phyloP scores from a whole-genome alignment of 768 basidiomycete genomes.

The Xanthoconium stramineum region DNA sequence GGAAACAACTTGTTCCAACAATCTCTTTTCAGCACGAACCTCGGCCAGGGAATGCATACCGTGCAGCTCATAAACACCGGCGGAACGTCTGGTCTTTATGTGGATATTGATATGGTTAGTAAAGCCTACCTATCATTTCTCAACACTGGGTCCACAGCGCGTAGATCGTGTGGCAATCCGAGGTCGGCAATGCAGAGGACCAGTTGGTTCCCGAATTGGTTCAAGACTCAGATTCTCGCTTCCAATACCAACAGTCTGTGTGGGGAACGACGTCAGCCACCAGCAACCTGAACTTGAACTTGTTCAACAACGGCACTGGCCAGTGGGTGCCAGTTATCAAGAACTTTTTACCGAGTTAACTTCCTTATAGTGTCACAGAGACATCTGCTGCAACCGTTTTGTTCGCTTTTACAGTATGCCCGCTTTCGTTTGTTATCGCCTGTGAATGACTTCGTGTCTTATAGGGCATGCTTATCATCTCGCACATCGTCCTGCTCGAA shows the following conservation, averaged over 20 bases:
- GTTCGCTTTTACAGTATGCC: conserved; percentile 40
- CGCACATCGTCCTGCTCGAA: background rate
- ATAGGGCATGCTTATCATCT: conserved; percentile 20
- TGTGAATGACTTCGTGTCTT: background rate
- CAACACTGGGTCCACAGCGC: background rate
- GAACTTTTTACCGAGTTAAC: background rate
- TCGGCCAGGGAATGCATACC: conserved; percentile 36
- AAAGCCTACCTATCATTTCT: background rate
- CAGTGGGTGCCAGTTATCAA: conserved; percentile 30
- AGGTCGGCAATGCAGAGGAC: conserved; percentile 18
- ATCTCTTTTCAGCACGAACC: conserved; percentile 33
- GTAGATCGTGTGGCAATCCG: conserved; percentile 29
- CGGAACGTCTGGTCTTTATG: conserved; percentile 25
- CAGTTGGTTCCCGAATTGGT: conserved; percentile 19
- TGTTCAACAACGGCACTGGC: conserved; percentile 42
- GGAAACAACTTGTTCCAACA: conserved; percentile 36
- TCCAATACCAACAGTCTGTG: conserved; percentile 33
- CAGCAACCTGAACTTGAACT: conserved; percentile 31
- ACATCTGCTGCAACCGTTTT: conserved; percentile 31
- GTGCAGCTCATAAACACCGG: conserved; percentile 34
- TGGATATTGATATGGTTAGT: conserved; percentile 48
- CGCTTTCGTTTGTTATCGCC: background rate
- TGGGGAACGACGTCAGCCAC: conserved; percentile 37
- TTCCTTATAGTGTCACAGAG: conserved; percentile 30
- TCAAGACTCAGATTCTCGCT: conserved; percentile 37